These are phyloP conservation scores for Hemisphaericaspora xylofermentans DNA, from an alignment of 1,139 yeast species.

Conservation along the genomic window DNA sequence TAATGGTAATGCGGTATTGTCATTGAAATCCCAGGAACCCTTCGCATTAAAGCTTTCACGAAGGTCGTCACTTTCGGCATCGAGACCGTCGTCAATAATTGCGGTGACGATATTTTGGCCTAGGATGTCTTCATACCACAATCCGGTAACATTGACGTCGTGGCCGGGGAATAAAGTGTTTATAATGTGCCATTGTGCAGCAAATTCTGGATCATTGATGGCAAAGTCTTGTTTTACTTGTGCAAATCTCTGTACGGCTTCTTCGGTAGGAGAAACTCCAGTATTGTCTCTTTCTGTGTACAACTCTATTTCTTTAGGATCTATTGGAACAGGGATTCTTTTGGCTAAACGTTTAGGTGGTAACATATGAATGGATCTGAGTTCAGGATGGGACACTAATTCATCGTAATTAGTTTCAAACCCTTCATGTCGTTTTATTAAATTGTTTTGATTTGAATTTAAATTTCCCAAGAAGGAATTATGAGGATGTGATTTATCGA, in stretches of 20 bases:
- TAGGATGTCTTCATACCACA: conserved; percentile 80
- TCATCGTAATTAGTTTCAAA: conserved; percentile 28
- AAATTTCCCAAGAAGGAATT: conserved; percentile 37
- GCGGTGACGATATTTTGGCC: conserved; percentile 86
- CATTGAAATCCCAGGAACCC: conserved; percentile 92
- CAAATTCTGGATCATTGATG: conserved; percentile 79
- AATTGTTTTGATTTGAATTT: conserved; percentile 28
- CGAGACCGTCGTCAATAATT: conserved; percentile 92
- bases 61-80: conserved; percentile 73
- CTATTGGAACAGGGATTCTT: conserved; percentile 42
- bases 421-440: conserved; percentile 29
- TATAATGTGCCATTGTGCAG: conserved; percentile 85
- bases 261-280: conserved; percentile 45
- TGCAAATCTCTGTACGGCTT: conserved; percentile 11
- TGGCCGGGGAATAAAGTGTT: conserved; percentile 73
- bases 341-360: conserved; percentile 47
- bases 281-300: conserved; percentile 19
- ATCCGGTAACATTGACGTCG: conserved; percentile 83
- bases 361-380: conserved; percentile 51
- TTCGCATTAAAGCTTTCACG: conserved; percentile 65
- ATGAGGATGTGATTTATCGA: conserved; percentile 36
- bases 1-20: conserved; percentile 68
- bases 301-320: conserved; percentile 12
- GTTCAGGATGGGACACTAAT: conserved; percentile 24
- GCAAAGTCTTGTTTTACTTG: conserved; percentile 53